These are phyloP conservation scores for Mikania micrantha DNA, from an alignment of 129 eudicot genomes.

Conservation along the genomic window DNA sequence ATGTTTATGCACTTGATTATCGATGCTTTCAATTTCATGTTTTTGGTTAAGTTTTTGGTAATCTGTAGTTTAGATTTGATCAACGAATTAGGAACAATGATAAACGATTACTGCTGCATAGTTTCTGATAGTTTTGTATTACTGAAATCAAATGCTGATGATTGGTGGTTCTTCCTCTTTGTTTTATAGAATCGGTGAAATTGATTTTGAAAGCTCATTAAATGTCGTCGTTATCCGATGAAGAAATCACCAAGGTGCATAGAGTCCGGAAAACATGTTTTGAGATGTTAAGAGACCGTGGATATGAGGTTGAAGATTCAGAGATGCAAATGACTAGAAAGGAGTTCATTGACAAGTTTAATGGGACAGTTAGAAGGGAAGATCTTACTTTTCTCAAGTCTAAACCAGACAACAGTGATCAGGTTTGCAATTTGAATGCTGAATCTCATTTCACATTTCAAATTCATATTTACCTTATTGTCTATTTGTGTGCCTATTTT, in stretches of 20 bases:
- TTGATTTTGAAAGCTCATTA: background rate
- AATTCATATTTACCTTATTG: background rate
- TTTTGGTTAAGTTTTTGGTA: too few species aligned
- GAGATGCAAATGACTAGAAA: constrained; percentile 60
- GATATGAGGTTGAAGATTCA: constrained; percentile 48
- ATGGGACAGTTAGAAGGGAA: constrained; percentile 65
- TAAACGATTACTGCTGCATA: background rate
- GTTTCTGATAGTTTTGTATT: background rate
- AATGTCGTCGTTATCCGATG: constrained; percentile 23
- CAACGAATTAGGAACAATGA: background rate
- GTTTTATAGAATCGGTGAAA: constrained; percentile 3
- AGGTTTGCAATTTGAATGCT: background rate
- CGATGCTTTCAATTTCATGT: background rate
- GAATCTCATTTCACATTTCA: background rate
- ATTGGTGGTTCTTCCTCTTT: background rate
- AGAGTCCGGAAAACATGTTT: constrained; percentile 60
- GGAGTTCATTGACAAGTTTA: constrained; percentile 44
- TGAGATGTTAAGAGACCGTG: constrained; percentile 74
- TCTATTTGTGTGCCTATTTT: background rate
- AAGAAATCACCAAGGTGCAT: constrained; percentile 21
- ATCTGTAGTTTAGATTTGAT: background rate
- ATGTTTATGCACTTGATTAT: background rate
- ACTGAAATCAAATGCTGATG: background rate
- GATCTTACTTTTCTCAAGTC: constrained; percentile 50
- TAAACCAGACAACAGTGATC: constrained; percentile 32